A percentile compares a stretch with the other conserved stretches of the same genome.
Conservation (phyloP, 2,329 filamentous ascomycete species). For the Botrytis tulipae region DNA sequence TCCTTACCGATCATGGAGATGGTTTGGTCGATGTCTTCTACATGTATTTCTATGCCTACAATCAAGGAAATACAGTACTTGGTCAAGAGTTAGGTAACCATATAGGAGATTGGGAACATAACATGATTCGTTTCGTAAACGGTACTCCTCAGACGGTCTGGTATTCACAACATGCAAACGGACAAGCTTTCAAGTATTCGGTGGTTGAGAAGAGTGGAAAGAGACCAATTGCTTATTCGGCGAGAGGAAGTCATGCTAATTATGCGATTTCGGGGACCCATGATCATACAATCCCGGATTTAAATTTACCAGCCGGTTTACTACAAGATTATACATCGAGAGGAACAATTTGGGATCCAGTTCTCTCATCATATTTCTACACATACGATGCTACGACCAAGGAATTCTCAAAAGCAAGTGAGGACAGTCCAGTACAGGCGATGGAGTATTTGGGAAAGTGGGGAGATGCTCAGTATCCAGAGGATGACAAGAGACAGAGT, state of each 20-base stretch:
- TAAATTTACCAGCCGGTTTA: constrained; percentile 54
- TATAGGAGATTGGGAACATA: constrained; percentile 67
- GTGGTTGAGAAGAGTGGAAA: constrained; percentile 52
- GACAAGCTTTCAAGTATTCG: constrained; percentile 60
- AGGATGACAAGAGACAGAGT: constrained; percentile 43
- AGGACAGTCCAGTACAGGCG: constrained; percentile 49
- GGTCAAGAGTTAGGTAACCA: constrained; percentile 45
- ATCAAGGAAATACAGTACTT: constrained; percentile 38
- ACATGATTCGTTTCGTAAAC: constrained; percentile 62
- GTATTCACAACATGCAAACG: constrained; percentile 62
- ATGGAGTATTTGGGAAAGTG: constrained; percentile 57
- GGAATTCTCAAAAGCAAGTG: constrained; percentile 31
- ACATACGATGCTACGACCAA: constrained; percentile 45
- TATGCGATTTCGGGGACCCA: constrained; percentile 60
- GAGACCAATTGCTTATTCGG: constrained; percentile 57
- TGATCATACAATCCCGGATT: constrained; percentile 60
- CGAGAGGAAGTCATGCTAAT: constrained; percentile 62
- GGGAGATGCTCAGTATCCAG: constrained; percentile 60
- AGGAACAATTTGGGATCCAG: constrained; percentile 60
- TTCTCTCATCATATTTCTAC: constrained; percentile 55
- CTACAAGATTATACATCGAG: constrained; percentile 54
- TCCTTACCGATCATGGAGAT: constrained; percentile 55
- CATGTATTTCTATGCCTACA: constrained; percentile 41
- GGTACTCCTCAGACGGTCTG: constrained; percentile 55
- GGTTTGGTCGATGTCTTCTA: constrained; percentile 43